Base-by-base conservation (phyloP, 2,329 filamentous ascomycete genomes). In the Chrysoporthe austroafricana region DNA sequence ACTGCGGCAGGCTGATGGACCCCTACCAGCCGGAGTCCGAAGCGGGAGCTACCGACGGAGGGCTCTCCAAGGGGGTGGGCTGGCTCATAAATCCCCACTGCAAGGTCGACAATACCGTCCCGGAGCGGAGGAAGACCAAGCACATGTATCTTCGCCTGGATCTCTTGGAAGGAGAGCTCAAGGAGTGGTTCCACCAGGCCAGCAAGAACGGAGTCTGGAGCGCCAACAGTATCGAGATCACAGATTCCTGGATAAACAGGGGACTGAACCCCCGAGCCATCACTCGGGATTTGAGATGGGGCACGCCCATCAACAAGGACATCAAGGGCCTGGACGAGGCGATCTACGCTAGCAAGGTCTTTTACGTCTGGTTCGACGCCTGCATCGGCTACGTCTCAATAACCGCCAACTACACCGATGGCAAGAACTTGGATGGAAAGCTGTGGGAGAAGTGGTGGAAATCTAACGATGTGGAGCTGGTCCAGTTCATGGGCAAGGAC, bases 391-490 rank as follows among this genome's bases (percentile, higher is more conserved):
- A 97, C 77, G 90, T 94, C n/a, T 97, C 93, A 1, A 97, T 97
- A 73, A 97, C 94, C 1, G 93, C 92, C 71, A 94, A 89, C 73
- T 97, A 97, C 78, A 97, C 94, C 5, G 84, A 87, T 65, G 76
- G 78, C 16, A 77, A 79, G 64, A 76, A 84, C 69, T 70, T 77
- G 16, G 73, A 76, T 3, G 80, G 82, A 54, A 86, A 89, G 57
- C 85, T 96, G 70, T 97, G 94, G 94, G 90, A 97, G 82, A 86
- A 92, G 76, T 97, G 94, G 94, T 97, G 94, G 94, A 90, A 91
- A 76, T 93, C 93, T 0, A 90, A 97, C 57, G 85, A 97, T 44
- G 94, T 97, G 60, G 87, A 91, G 76, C 86, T 97, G 14, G 97
- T 96, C 79, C 94, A 97, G 81, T 96, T 97, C 84, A 92, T 97